Base-by-base conservation (phyloP, 73 alveolate species). In the Paramecium caudatum region DNA sequence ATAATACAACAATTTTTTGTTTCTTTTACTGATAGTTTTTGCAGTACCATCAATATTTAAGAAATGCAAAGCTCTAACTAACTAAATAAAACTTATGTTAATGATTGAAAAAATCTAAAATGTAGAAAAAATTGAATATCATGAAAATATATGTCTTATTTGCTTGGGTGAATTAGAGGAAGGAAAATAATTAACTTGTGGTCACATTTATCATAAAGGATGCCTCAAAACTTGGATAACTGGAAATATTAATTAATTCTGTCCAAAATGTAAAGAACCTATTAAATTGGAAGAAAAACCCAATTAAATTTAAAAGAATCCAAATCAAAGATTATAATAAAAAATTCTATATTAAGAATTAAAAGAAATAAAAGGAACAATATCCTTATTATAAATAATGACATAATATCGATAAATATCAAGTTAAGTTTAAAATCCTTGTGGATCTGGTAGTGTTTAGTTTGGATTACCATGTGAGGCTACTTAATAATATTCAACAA, bases 401-500 rank as follows among this genome's bases (percentile, higher is more conserved):
- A 37, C 16, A 5, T 3, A 74, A 43, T 41, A n/a, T 74, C 43
- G 70, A 43, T 21, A 39, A 4, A 17, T 37, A 7, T 39, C 12
- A 39, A 45, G 32, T 45, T 15, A 41, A 19, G 13, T 19, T 9
- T 23, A 39, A 25, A 74, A 37, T 74, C 17, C 41, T 0, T 12
- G 43, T 36, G 88, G 88, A 1, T 39, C 43, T 41, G 88, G 88
- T 7, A 21, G 13, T 37, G 68, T 74, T 15, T 74, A 74, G 8
- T 74, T 21, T 74, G 69, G 69, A 16, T 74, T 74, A 41, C 88
- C 88, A 19, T 41, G 69, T 37, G 88, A 74, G 16, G 88, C 88
- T 15, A 16, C 43, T 10, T 13, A 74, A 27, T 41, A 41, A 19
- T 2, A 63, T 5, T 16, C 88, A 2, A 30, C 23, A 27, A 4